Base-by-base conservation (phyloP, 805 yeast species). In the Priceomyces castillae region DNA sequence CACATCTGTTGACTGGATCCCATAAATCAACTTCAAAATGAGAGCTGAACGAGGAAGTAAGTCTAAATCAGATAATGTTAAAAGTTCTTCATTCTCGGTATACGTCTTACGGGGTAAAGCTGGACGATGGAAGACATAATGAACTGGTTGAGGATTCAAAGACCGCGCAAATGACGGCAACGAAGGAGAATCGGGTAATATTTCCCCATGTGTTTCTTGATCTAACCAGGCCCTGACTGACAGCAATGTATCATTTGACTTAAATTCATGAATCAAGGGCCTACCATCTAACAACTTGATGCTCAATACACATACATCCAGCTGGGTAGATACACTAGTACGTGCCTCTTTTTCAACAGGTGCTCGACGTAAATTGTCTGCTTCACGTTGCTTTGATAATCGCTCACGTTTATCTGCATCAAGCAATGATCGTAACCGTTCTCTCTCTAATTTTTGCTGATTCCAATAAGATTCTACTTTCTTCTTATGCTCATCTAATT, bases 1-100 rank as follows among this genome's bases (percentile, higher is more conserved):
- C 39, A 51, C 64, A 54, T 57, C 67, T 17, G 28, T 17, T 6
- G 40, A 37, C 19, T 37, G 26, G 12, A 37, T 26, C 18, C 20
- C 40, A 54, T 53, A 65, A 23, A 73, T 67, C 0, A 94, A 90
- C 56, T 86, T 85, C 49, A 90, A 66, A 18, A 87, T 81, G 38
- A 90, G 61, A 0, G 85, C 87, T 9, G 95, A 82, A 44, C 95
- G 71, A 2, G 92, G 90, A 12, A 78, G 73, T 40, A 90, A 65
- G 17, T 79, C 81, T 42, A 90, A 66, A 3, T 69, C 74, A 19
- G 58, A 58, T 30, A 90, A 65, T 2, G 80, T 64, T 46, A 64
- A 52, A 35, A 53, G 64, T 43, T 73, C 71, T 52, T 89, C 92
- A 39, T 84, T 85, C 22, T 63, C 67, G 10, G 61, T 45, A 42